These are phyloP conservation scores for Skeletonema costatum DNA, from an alignment of 108 stramenopile species.

Conservation along the genomic window DNA sequence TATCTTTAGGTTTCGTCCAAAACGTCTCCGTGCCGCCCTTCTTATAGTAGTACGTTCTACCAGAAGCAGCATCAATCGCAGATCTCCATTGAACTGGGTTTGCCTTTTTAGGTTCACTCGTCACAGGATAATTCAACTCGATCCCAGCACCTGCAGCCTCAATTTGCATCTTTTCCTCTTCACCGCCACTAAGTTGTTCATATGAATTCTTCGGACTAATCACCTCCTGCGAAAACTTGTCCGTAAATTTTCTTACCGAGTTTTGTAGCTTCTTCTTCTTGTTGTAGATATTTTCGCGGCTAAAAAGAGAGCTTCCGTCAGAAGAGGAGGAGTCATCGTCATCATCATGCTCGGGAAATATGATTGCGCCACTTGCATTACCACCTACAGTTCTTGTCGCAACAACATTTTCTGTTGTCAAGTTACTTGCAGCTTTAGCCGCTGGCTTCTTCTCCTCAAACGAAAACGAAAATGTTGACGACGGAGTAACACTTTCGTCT, in stretches of 20 bases:
- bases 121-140: neutral
- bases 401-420: neutral
- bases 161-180: neutral
- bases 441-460: neutral
- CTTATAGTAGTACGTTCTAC: slow-evolving; percentile 73
- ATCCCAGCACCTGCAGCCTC: neutral
- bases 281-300: neutral
- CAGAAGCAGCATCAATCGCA: slow-evolving; percentile 61
- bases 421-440: neutral
- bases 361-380: neutral
- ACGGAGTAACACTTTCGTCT: neutral
- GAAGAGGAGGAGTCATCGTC: neutral
- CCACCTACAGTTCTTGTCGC: neutral
- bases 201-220: slow-evolving; percentile 20
- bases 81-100: slow-evolving; percentile 50
- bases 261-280: neutral
- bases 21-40: slow-evolving; percentile 54
- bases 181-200: slow-evolving; percentile 14
- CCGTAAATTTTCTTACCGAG: slow-evolving; percentile 22
- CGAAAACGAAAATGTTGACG: neutral
- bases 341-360: neutral
- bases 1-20: slow-evolving; percentile 57
- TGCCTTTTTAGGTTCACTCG: neutral
- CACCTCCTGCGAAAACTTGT: slow-evolving; percentile 20
- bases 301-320: neutral